Base-by-base conservation (phyloP, 2,329 filamentous ascomycete genomes). In the Colletotrichum theobromicola region DNA sequence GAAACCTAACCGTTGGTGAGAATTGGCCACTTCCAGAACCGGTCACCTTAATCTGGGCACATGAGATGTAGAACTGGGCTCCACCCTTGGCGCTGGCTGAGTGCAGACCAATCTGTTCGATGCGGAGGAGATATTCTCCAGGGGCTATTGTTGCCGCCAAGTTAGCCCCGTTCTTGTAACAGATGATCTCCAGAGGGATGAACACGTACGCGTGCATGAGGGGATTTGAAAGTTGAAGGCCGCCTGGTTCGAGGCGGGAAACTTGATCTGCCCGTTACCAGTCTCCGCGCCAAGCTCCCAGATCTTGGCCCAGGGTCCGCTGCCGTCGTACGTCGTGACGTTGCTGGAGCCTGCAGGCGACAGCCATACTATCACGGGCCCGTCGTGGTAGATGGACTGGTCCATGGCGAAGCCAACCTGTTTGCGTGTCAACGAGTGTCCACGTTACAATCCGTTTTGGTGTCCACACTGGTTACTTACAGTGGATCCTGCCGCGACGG, bases 51-150 rank as follows among this genome's bases (percentile, higher is more conserved):
- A 84, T 71, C 75, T 84, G 83, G 2, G 80, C 82, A 53, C 83
- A 84, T 15, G 79, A 78, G n/a, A 83, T 80, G 77, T 83, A 84
- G 80, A 83, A 83, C 78, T 84, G 82, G 24, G 83, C 83, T 35
- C 83, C 83, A 63, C 78, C 77, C 66, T 79, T 76, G 61, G 63
- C 57, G n/a, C 82, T 75, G 18, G 83, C 82, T 2, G 76, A 78
- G 74, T 85, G 83, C 7, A 85, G 79, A 37, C 79, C 83, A 5
- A 85, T 74, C 72, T 84, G 83, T 77, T 85, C 83, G 18, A 80
- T 82, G 18, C 83, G 82, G 75, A 85, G 79, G 53, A 82, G 81
- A 72, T 82, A 82, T 37, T 81, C 80, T 24, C 81, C 81, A 21
- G 72, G 68, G 37, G 72, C 72, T 74, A 7, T 7, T 6, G 8